phyloP scores from a whole-genome alignment of 208 protist genomes.

The Endotrypanum monterogeii region DNA sequence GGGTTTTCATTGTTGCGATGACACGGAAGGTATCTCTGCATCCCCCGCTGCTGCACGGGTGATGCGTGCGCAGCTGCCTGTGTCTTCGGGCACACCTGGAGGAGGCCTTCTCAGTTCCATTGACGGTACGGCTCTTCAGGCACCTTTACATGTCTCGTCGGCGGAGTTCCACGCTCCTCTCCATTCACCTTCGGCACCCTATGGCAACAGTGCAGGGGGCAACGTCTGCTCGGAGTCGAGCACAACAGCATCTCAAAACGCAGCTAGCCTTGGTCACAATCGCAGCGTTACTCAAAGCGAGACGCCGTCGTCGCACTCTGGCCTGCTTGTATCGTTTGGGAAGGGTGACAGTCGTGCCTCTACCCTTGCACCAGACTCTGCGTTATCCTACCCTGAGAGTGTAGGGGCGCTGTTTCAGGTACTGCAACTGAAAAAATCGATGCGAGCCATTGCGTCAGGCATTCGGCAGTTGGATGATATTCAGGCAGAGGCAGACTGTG shows the following conservation, averaged over 20 bases:
- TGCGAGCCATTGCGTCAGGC: conserved; percentile 22
- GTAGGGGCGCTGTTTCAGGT: conserved; percentile 27
- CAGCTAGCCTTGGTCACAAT: not conserved
- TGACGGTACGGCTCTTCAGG: not conserved
- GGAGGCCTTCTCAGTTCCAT: not conserved
- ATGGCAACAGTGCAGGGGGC: not conserved
- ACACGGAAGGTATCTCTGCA: not conserved
- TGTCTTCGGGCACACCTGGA: not conserved
- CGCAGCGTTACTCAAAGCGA: not conserved
- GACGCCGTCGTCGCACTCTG: not conserved
- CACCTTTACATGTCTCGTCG: not conserved
- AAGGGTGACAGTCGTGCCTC: no score
- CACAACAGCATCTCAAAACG: not conserved
- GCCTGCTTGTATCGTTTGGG: not conserved
- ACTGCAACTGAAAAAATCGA: conserved; percentile 35
- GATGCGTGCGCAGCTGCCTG: not conserved
- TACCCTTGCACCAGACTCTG: not conserved
- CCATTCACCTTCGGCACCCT: not conserved
- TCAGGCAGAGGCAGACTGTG: conserved; percentile 46
- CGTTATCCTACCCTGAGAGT: not conserved
- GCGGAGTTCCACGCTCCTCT: no score
- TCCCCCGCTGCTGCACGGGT: not conserved
- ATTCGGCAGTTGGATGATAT: conserved; percentile 49
- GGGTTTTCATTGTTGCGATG: not conserved
- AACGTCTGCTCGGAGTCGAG: not conserved